These are phyloP conservation scores for Fusarium concolor DNA, from an alignment of 2,329 filamentous ascomycete species.

Conservation along the genomic window DNA sequence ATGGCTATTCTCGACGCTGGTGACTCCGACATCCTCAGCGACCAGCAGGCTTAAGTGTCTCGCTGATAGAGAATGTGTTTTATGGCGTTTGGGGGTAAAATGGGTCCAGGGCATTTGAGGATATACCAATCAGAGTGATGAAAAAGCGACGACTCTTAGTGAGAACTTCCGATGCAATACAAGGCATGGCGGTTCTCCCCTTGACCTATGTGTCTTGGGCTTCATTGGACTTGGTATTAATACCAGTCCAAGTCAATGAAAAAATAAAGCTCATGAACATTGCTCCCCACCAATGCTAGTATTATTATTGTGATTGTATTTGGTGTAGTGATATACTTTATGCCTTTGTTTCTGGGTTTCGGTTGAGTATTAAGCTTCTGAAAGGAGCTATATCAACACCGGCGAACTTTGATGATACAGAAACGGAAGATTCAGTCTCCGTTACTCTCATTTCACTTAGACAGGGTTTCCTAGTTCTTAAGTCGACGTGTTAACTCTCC, in stretches of 20 bases:
- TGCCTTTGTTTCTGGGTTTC: too few relatives aligned
- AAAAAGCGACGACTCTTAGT: slow-evolving; percentile 48
- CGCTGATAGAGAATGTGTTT: slow-evolving; percentile 44
- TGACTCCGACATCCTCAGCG: slow-evolving; percentile 96
- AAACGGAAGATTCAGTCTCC: neutral
- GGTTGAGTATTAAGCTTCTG: neutral
- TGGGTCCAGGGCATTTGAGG: slow-evolving; percentile 51
- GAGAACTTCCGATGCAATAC: slow-evolving; percentile 34
- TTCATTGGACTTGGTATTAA: slow-evolving; percentile 40
- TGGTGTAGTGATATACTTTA: neutral
- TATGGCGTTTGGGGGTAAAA: slow-evolving; percentile 60
- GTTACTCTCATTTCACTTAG: neutral
- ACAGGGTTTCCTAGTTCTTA: neutral
- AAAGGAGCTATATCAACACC: neutral
- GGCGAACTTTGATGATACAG: neutral
- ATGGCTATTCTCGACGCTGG: slow-evolving; percentile 97
- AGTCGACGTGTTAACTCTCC: neutral
- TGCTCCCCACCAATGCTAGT: slow-evolving; percentile 46
- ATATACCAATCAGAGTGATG: slow-evolving; percentile 54
- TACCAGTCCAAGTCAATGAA: slow-evolving; percentile 49
- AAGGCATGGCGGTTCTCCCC: slow-evolving; percentile 38
- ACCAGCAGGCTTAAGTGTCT: slow-evolving; percentile 70
- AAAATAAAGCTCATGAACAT: slow-evolving; percentile 54
- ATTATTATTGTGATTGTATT: neutral
- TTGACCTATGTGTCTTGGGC: slow-evolving; percentile 44